Conservation (phyloP, 1,139 yeast species). For the Candida sp. region DNA sequence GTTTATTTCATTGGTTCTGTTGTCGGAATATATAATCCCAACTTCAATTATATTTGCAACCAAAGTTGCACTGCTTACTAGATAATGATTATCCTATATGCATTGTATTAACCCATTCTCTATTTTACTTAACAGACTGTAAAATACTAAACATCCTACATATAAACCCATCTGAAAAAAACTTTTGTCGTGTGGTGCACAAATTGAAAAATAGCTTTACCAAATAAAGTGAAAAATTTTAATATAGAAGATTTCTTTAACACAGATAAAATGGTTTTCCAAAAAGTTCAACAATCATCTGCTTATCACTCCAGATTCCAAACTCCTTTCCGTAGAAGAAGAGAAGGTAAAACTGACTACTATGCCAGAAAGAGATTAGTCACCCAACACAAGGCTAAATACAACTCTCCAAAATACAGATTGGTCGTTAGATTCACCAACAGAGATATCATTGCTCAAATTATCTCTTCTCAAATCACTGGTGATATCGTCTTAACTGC, state of each 20-base stretch:
- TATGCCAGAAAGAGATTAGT: slow-evolving; percentile 99
- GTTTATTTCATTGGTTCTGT: no score
- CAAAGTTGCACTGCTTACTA: no score
- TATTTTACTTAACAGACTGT: background rate
- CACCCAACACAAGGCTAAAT: slow-evolving; percentile 99
- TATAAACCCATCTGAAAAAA: background rate
- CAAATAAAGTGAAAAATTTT: background rate
- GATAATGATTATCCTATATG: no score
- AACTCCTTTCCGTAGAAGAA: slow-evolving; percentile 99
- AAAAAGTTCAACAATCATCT: slow-evolving; percentile 68
- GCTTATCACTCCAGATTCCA: slow-evolving; percentile 99
- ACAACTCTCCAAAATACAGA: slow-evolving; percentile 99
- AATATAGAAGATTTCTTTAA: background rate
- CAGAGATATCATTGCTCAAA: slow-evolving; percentile 99
- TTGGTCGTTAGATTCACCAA: slow-evolving; percentile 99
- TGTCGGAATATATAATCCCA: no score
- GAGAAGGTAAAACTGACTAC: slow-evolving; percentile 99
- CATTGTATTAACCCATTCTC: no score
- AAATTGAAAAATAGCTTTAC: background rate
- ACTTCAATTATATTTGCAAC: no score
- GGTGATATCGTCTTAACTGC: slow-evolving; percentile 97
- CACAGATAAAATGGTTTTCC: slow-evolving; percentile 68
- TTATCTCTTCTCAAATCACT: slow-evolving; percentile 92
- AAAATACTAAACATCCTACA: background rate
- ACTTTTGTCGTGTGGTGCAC: background rate